phyloP scores from a whole-genome alignment of 2,329 filamentous ascomycete genomes.

The Fusarium veterinarium region DNA sequence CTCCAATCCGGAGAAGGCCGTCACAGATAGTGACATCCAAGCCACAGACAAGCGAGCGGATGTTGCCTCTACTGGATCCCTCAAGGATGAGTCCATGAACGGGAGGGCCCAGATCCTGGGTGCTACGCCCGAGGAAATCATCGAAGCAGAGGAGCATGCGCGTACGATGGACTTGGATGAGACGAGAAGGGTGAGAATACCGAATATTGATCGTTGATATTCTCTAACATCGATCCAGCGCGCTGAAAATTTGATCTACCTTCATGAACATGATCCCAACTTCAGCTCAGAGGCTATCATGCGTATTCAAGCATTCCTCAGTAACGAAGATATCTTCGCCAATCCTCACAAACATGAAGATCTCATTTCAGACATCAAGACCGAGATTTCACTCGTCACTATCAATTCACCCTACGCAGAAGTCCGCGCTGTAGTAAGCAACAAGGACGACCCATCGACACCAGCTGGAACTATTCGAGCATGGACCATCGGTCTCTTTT shows the following conservation, averaged over 20 bases:
- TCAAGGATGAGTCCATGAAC: conserved; percentile 5
- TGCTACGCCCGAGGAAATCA: conserved; percentile 22
- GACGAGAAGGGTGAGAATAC: conserved; percentile 1
- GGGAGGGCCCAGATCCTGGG: conserved; percentile 14
- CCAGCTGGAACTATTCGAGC: conserved; percentile 66
- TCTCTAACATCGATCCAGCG: conserved; percentile 3
- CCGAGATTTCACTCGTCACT: conserved; percentile 62
- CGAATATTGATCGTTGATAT: accelerated
- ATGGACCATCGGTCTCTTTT: conserved; percentile 62
- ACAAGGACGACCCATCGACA: conserved; percentile 61
- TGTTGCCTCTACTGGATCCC: neutral
- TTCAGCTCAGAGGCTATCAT: conserved; percentile 33
- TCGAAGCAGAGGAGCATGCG: conserved; percentile 32
- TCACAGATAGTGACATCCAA: neutral
- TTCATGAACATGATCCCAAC: conserved; percentile 39
- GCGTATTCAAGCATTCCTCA: conserved; percentile 24
- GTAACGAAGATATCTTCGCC: conserved; percentile 45
- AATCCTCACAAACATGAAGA: conserved; percentile 53
- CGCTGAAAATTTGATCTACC: conserved; percentile 29
- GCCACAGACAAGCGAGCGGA: neutral
- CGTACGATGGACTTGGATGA: conserved; percentile 17
- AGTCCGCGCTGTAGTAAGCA: conserved; percentile 65
- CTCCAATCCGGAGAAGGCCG: neutral
- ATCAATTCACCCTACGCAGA: conserved; percentile 68
- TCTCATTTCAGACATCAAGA: conserved; percentile 63